Evolutionary conservation across 2,329 filamentous ascomycete species (phyloP), one percentile per base, ranked within the genome.

Genomic region (Aspergillus pseudonomiae): DNA sequence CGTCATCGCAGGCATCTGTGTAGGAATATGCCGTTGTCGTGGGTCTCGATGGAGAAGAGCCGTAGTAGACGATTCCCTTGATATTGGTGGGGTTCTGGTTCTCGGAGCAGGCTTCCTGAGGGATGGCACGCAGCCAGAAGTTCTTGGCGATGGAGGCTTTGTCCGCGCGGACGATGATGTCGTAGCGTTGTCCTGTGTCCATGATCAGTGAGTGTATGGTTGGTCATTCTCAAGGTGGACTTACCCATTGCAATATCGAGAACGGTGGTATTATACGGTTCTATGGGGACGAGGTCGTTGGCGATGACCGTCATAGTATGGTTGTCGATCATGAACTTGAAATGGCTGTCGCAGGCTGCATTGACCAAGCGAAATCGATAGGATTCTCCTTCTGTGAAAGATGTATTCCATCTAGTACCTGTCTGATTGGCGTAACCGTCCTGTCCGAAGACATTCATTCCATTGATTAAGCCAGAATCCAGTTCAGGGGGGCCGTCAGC

Each of bases 271-370:
- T 75, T 74, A 64, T 84, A 89, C 0, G 87, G 87, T 28, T 79
- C 69, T 28, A 90, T 80, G 2, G 87, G 85, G 0, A 89, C 84
- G 4, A 89, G 75, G 63, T 89, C 88, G n/a, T 75, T 78, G 0
- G 82, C 80, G 45, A 90, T 86, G 41, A 90, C 86, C 0, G 79
- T 84, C 67, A 90, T 72, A 0, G 71, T 81, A 72, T 90, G 88
- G 57, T 84, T 82, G 46, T 83, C 81, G 30, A 82, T 78, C 52
- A 74, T 77, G 70, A 89, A 87, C 55, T 69, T 71, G 59, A 69
- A 76, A 28, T 69, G 64, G 1, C 68, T 72, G 24, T 74, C 68
- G 6, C 67, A 63, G 0, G 71, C 72, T 3, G 67, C 65, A 58
- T 76, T 76, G 5, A 75, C 63, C 4, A 77, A 43, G 2, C 74